phyloP scores from a whole-genome alignment of 768 basidiomycete genomes.

The Termitomyces sp. region DNA sequence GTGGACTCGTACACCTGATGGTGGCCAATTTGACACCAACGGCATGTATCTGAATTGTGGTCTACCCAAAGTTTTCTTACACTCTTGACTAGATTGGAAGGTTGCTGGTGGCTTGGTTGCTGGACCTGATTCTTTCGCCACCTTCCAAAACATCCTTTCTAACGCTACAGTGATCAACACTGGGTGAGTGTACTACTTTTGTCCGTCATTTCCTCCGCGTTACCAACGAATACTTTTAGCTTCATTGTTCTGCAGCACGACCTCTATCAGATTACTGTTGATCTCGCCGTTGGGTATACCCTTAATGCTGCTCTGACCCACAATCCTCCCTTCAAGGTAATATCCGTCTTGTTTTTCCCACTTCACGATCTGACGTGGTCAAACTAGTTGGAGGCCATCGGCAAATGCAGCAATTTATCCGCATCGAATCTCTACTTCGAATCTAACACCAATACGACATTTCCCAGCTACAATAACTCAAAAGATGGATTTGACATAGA shows the following conservation, averaged over 20 bases:
- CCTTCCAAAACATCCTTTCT: slow-evolving; percentile 69
- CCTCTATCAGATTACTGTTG: slow-evolving; percentile 78
- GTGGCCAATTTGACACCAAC: slow-evolving; percentile 64
- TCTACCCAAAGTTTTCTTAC: not conserved
- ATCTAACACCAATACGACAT: slow-evolving; percentile 66
- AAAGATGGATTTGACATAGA: slow-evolving; percentile 30
- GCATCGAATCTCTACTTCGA: slow-evolving; percentile 76
- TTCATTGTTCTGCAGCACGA: slow-evolving; percentile 93
- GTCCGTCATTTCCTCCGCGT: not conserved
- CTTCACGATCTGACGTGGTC: not conserved
- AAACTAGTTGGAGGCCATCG: slow-evolving; percentile 64
- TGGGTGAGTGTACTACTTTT: slow-evolving; percentile 37
- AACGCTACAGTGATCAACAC: slow-evolving; percentile 57
- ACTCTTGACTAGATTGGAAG: slow-evolving; percentile 63
- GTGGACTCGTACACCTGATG: slow-evolving; percentile 68
- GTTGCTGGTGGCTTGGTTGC: slow-evolving; percentile 73
- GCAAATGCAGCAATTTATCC: slow-evolving; percentile 65
- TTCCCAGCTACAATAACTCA: slow-evolving; percentile 46
- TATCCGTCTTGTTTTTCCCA: slow-evolving; percentile 8
- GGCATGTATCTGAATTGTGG: slow-evolving; percentile 31
- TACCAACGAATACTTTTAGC: slow-evolving; percentile 24
- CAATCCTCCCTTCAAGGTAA: slow-evolving; percentile 59
- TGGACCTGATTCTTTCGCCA: slow-evolving; percentile 58
- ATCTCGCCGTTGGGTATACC: slow-evolving; percentile 86
- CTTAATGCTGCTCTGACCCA: slow-evolving; percentile 69